Conservation (phyloP, 169 alveolate species). For the Babesia sp. region DNA sequence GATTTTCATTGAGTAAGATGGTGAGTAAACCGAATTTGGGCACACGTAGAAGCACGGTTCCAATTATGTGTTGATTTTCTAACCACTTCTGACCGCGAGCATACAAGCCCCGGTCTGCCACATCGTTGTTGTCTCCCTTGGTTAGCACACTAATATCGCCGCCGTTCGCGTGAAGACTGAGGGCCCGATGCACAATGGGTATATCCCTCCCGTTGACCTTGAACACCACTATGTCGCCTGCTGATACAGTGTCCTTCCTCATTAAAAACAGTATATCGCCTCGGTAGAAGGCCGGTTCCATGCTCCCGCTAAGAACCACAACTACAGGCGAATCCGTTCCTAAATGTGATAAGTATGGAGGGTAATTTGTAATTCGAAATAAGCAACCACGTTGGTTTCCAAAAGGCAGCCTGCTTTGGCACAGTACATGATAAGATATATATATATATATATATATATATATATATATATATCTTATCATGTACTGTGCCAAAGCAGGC, state of each 20-base stretch:
- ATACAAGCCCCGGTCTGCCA: conserved; percentile 90
- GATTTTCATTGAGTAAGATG: conserved; percentile 88
- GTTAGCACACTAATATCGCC: conserved; percentile 82
- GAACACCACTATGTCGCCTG: conserved; percentile 77
- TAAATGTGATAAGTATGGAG: conserved; percentile 17
- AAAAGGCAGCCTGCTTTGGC: not conserved
- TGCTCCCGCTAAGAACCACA: conserved; percentile 91
- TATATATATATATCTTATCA: not conserved
- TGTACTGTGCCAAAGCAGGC: not conserved
- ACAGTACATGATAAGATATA: not conserved
- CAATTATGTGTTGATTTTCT: conserved; percentile 81
- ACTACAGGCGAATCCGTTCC: conserved; percentile 90
- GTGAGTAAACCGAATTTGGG: conserved; percentile 93
- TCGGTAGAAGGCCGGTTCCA: conserved; percentile 92
- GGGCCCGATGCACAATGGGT: conserved; percentile 91
- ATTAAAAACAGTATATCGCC: conserved; percentile 89
- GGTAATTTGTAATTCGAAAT: not conserved
- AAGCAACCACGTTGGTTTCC: not conserved
- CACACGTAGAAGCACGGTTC: conserved; percentile 77
- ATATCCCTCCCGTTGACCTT: conserved; percentile 84
- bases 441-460: too few relatives aligned
- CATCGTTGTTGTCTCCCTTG: conserved; percentile 91
- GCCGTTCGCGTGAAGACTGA: conserved; percentile 77
- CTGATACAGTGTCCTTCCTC: conserved; percentile 63
- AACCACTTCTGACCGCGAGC: conserved; percentile 84